Base-by-base conservation (phyloP, 2,329 filamentous ascomycete species). In the Tothia fuscella region DNA sequence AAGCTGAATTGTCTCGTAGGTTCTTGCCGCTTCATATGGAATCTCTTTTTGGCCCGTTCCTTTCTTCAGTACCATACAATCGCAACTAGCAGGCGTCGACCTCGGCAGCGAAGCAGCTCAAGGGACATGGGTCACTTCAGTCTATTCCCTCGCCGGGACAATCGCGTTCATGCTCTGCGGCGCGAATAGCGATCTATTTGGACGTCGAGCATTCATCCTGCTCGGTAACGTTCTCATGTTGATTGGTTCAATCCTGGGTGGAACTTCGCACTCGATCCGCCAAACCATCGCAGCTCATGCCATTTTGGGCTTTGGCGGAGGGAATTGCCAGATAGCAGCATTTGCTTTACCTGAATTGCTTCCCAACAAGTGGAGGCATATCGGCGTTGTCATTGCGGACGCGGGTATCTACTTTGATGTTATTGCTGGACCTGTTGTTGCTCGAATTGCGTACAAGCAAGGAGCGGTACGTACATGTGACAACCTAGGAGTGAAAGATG, bases 21-120 rank as follows among this genome's bases (percentile, higher is more conserved):
- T 41, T 6, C 30, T 56, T 9, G 51, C 49, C 2, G 51, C 51
- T 2, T 54, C 52, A 3, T 55, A 53, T 26, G 53, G 54, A 28
- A 45, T 56, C 9, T 49, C 45, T 14, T 56, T 56, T 37, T 56
- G 53, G 52, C 52, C 51, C 3, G 53, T 56, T 2, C 54, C 54
- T 2, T 52, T 52, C 4, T 53, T 48, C 2, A 47, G 51, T 1
- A 52, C 54, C 4, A 49, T 55, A 17, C 50, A 51, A 43, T 20
- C 26, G 7, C 43, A 46, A 13, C 47, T 54, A 3, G 42, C 50
- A 4, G 42, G 46, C n/a, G 28, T 37, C n/a, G 53, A 49, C 12
- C 43, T 41, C n/a, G 44, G 46, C 19, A 44, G 46, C 3, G 45
- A 45, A 3, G 47, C 49, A 6, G 33, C 42, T 9, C 43, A 50